Percentiles rank a stretch among this genome's conserved stretches.
These are phyloP conservation scores for Podospora didyma DNA, from an alignment of 495 filamentous ascomycete genomes.

Conservation along the genomic window DNA sequence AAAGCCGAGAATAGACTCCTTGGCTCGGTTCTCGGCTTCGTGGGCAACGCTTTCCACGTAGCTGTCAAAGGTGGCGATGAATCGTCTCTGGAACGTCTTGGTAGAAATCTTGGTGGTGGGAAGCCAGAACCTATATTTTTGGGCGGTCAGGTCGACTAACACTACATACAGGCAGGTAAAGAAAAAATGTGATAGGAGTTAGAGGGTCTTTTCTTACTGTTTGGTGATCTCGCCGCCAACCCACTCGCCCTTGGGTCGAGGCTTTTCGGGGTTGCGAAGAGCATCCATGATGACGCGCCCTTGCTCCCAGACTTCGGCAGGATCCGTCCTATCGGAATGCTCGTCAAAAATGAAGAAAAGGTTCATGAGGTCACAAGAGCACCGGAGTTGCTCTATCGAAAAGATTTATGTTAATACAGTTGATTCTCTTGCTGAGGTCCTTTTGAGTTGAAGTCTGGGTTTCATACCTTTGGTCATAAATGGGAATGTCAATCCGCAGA, in stretches of 20 bases:
- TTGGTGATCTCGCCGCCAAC: slow-evolving; percentile 11
- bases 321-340: slow-evolving; percentile 10
- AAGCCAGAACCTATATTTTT: slow-evolving; percentile 11
- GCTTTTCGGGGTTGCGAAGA: slow-evolving; percentile 13
- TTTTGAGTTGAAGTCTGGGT: too few species aligned
- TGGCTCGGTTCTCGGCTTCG: slow-evolving; percentile 1
- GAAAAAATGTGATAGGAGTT: too few species aligned
- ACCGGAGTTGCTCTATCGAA: not conserved
- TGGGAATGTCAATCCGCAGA: not conserved
- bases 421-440: too few species aligned
- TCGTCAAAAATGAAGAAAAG: slow-evolving; percentile 26
- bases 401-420: too few species aligned
- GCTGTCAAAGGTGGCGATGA: slow-evolving; percentile 4
- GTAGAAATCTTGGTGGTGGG: slow-evolving; percentile 9
- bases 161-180: too few species aligned
- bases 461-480: not conserved
- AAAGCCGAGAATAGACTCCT: not conserved
- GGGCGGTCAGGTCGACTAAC: too few species aligned
- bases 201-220: slow-evolving; percentile 17
- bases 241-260: slow-evolving; percentile 13
- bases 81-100: slow-evolving; percentile 8
- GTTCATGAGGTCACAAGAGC: slow-evolving; percentile 22
- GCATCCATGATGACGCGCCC: slow-evolving; percentile 17
- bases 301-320: slow-evolving; percentile 7
- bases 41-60: slow-evolving; percentile 11